A percentile compares a stretch with the other conserved stretches of the same genome.
phyloP scores from a whole-genome alignment of 2,329 filamentous ascomycete genomes.

The Calonectria naviculata region DNA sequence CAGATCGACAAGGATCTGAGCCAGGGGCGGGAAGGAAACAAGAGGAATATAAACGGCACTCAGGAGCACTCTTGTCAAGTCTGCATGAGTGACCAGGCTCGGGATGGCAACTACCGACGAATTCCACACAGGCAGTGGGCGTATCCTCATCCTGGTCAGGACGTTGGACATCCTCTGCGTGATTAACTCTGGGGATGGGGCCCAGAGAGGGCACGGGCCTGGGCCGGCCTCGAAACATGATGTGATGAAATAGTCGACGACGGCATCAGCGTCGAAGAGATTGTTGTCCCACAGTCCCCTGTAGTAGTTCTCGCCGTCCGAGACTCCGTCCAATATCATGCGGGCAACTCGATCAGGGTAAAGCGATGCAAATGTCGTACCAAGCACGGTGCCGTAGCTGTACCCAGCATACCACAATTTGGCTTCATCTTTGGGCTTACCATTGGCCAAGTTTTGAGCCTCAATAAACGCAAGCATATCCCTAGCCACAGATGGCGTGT shows the following conservation, averaged over 20 bases:
- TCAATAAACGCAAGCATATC: conserved; percentile 63
- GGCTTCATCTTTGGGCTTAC: conserved; percentile 32
- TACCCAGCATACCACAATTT: conserved; percentile 44
- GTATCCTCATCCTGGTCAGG: neutral
- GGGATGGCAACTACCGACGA: neutral
- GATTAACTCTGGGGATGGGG: neutral
- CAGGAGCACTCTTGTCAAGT: neutral
- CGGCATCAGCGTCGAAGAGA: neutral
- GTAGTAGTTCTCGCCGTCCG: conserved; percentile 38
- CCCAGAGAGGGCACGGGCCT: neutral
- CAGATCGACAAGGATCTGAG: neutral
- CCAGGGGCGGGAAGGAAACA: neutral
- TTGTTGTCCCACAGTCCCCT: neutral
- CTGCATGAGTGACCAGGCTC: neutral
- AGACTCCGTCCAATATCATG: conserved; percentile 39
- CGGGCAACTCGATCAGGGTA: conserved; percentile 34
- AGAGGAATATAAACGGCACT: neutral
- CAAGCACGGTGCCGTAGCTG: conserved; percentile 48
- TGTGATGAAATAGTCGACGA: neutral
- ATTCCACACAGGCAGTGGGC: neutral
- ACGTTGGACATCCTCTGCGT: neutral
- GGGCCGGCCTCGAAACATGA: neutral
- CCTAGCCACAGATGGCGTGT: conserved; percentile 57
- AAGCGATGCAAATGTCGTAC: conserved; percentile 46
- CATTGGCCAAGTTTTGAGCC: conserved; percentile 49